Evolutionary conservation across 1,139 yeast genomes (phyloP).

Genomic region (Insectozyma bohioensis): DNA sequence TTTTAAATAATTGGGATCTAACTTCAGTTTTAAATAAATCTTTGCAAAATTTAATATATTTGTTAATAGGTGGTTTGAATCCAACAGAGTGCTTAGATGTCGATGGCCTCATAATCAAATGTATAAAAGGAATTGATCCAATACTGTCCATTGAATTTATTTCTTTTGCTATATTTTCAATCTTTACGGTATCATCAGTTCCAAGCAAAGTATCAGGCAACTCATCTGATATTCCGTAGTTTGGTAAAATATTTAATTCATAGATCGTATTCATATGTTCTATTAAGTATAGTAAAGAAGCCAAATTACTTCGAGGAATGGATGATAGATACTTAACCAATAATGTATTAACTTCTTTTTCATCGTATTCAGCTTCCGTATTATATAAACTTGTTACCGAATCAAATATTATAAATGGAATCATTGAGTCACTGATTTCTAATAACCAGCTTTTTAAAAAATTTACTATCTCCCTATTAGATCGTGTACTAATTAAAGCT

Average conservation of each 20-base stretch:
- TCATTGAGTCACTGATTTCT: constrained; percentile 43
- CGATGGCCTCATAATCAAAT: constrained; percentile 44
- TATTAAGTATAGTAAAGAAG: constrained; percentile 36
- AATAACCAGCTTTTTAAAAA: constrained; percentile 44
- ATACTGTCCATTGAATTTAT: constrained; percentile 40
- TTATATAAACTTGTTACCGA: constrained; percentile 30
- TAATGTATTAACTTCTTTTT: constrained; percentile 15
- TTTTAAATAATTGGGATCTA: constrained; percentile 25
- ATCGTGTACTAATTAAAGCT: constrained; percentile 9
- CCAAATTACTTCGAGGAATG: constrained; percentile 43
- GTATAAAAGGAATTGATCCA: constrained; percentile 43
- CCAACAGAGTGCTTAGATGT: constrained; percentile 37
- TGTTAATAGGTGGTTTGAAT: constrained; percentile 39
- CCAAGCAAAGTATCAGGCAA: constrained; percentile 20
- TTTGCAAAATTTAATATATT: constrained; percentile 26
- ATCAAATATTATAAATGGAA: constrained; percentile 46
- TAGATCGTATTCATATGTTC: constrained; percentile 36
- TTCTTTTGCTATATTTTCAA: constrained; percentile 15
- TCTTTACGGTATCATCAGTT: constrained; percentile 7
- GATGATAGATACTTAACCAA: constrained; percentile 29
- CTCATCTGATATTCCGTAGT: constrained; percentile 33
- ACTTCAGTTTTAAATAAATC: constrained; percentile 30
- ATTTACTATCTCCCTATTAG: constrained; percentile 21
- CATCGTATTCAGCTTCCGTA: constrained; percentile 13
- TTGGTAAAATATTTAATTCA: constrained; percentile 24